Conservation (phyloP, 2,329 filamentous ascomycete genomes). For the Lachnellula cervina region DNA sequence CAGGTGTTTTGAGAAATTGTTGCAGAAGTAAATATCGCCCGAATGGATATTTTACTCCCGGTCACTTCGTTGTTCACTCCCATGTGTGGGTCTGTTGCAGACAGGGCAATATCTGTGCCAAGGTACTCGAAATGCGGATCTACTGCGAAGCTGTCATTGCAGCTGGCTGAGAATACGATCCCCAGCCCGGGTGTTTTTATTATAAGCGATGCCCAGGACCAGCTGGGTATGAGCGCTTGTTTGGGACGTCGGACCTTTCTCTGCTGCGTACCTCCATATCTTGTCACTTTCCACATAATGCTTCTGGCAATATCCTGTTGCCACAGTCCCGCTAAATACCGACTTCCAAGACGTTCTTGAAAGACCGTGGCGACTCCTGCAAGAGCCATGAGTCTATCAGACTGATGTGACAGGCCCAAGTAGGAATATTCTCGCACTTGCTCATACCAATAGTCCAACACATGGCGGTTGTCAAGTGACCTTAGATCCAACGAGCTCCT, state of each 20-base stretch:
- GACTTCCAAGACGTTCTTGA: background rate
- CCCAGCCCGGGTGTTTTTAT: background rate
- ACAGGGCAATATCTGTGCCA: background rate
- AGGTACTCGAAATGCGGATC: background rate
- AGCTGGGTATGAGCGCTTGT: background rate
- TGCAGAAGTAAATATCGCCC: background rate
- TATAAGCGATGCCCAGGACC: conserved; percentile 9
- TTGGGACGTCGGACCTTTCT: background rate
- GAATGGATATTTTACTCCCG: too few species aligned
- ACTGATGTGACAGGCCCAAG: conserved; percentile 1
- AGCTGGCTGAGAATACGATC: background rate
- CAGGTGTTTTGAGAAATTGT: background rate
- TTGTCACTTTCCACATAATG: background rate
- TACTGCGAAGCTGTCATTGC: conserved; percentile 1
- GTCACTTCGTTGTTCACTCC: background rate
- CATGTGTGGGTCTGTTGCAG: background rate
- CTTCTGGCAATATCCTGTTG: background rate
- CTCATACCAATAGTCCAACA: conserved; percentile 3
- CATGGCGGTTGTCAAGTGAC: background rate
- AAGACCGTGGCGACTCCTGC: conserved; percentile 9
- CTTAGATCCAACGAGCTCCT: background rate
- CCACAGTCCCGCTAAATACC: conserved; percentile 5
- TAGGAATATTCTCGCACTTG: conserved; percentile 8
- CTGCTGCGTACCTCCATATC: background rate
- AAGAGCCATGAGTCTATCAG: conserved; percentile 10